Evolutionary conservation across 2,329 filamentous ascomycete genomes (phyloP), one percentile per base, ranked within the genome.

Genomic region (Aaosphaeria pasadenensis): DNA sequence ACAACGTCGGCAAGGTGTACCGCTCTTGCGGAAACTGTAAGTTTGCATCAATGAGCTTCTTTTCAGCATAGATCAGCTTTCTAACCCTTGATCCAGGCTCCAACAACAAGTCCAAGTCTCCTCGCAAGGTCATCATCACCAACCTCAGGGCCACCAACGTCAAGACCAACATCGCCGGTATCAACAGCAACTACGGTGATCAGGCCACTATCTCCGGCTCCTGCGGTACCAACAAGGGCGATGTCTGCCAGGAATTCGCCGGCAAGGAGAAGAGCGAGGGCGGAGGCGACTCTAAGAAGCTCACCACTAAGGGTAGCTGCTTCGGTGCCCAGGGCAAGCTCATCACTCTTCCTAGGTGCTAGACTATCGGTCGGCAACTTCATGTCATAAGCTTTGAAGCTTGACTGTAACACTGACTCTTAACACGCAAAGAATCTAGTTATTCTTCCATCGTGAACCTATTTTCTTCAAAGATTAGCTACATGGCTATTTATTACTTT

Each of bases 121-220:
- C 71, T 28, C 66, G 74, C 28, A 64, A 73, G 49, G 66, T 75
- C 41, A 63, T 73, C 39, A 64, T 77, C 30, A 58, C 71, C 54
- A 72, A 72, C 48, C 57, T 73, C 36, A 61, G 60, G n/a, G 74
- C 71, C 30, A 59, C 58, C n/a, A 56, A 64, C 41, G 66, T 75
- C 35, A 60, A 60, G 42, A 53, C 53, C 5, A 65, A 69, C 11
- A 61, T 74, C 31, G 71, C 70, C 49, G 73, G 74, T 31, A 76
- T 77, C 56, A 78, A 77, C 66, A 65, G 64, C 42, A 78, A 77
- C 69, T 77, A 72, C 45, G 74, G 74, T 17, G 74, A 77, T 52
- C 72, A 71, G 1, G 74, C 73, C 45, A 71, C 58, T 6, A 69
- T 77, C 51, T 71, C 66, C 47, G 74, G 74, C 52, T 70, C 70